Evolutionary conservation across 1,284 basidiomycete genomes (phyloP).

Genomic region (Moesziomyces sp.): DNA sequence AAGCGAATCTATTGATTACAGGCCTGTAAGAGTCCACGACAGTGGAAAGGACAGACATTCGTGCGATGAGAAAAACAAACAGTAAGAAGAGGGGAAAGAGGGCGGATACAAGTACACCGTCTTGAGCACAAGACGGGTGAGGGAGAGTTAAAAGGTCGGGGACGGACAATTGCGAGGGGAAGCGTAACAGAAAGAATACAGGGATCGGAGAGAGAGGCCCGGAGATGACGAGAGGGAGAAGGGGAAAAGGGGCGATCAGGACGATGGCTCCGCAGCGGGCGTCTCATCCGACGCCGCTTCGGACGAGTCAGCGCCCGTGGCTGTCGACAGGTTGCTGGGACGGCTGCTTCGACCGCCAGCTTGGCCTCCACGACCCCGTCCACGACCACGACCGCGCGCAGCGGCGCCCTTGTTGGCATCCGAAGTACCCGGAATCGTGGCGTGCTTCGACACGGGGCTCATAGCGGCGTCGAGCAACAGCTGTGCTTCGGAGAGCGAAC

Average conservation of each 20-base stretch:
- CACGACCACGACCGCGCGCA: conserved; percentile 28
- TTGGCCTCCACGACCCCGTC: conserved; percentile 40
- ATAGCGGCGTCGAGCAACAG: conserved; percentile 50
- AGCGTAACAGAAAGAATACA: too few species aligned
- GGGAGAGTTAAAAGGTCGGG: too few species aligned
- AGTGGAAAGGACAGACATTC: too few species aligned
- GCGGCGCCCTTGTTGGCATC: conserved; percentile 4
- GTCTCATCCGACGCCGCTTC: conserved; percentile 13
- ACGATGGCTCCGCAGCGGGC: conserved; percentile 24
- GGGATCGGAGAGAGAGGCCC: too few species aligned
- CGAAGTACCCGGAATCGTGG: conserved; percentile 24
- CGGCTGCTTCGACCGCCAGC: conserved; percentile 19
- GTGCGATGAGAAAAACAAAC: too few species aligned
- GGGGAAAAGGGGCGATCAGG: conserved; percentile 3
- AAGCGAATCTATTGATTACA: too few species aligned
- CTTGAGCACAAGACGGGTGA: too few species aligned
- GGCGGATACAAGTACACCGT: too few species aligned
- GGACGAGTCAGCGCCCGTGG: conserved; percentile 20
- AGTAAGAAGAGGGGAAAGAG: too few species aligned
- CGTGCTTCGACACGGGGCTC: conserved; percentile 46
- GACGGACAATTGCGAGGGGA: too few species aligned
- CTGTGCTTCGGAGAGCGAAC: conserved; percentile 49
- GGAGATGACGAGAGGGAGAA: neutral
- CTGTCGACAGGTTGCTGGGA: conserved; percentile 22
- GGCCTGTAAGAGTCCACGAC: too few species aligned